Evolutionary conservation across 2,329 filamentous ascomycete species (phyloP).

Genomic region (Colletotrichum lupini): DNA sequence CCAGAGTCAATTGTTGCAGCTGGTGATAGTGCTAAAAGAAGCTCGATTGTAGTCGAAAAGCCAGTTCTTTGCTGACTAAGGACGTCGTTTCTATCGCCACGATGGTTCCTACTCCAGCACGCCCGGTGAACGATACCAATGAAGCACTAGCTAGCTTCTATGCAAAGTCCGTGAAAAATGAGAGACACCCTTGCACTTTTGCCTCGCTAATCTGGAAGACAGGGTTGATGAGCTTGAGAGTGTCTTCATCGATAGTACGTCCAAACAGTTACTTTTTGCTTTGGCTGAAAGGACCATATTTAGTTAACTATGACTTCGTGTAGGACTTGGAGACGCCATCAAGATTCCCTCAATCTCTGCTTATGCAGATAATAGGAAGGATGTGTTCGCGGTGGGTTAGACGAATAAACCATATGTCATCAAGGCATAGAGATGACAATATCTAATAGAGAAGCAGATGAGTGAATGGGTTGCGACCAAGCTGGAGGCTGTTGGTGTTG

Average conservation of each 20-base stretch:
- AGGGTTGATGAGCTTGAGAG: conserved; percentile 27
- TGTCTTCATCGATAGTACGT: conserved; percentile 22
- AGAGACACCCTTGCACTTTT: not conserved
- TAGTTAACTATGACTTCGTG: not conserved
- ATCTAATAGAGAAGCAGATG: conserved; percentile 68
- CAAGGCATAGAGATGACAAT: not conserved
- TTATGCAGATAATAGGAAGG: conserved; percentile 85
- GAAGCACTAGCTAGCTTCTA: not conserved
- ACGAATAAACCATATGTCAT: not conserved
- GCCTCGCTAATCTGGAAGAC: not conserved
- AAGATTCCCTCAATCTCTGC: conserved; percentile 96
- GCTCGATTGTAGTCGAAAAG: not conserved
- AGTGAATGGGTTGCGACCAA: conserved; percentile 88
- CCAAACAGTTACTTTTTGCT: not conserved
- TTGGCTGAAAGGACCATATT: not conserved
- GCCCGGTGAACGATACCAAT: not conserved
- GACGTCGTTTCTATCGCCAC: not conserved
- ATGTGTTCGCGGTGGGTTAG: conserved; percentile 77
- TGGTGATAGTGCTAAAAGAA: not conserved
- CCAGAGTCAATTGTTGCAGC: not conserved
- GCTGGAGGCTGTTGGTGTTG: conserved; percentile 85
- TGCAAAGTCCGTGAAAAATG: not conserved
- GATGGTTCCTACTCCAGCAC: not conserved
- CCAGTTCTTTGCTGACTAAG: not conserved
- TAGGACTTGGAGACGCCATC: conserved; percentile 81